These are phyloP conservation scores for Termitomyces sp. DNA, from an alignment of 768 basidiomycete genomes.

Conservation along the genomic window DNA sequence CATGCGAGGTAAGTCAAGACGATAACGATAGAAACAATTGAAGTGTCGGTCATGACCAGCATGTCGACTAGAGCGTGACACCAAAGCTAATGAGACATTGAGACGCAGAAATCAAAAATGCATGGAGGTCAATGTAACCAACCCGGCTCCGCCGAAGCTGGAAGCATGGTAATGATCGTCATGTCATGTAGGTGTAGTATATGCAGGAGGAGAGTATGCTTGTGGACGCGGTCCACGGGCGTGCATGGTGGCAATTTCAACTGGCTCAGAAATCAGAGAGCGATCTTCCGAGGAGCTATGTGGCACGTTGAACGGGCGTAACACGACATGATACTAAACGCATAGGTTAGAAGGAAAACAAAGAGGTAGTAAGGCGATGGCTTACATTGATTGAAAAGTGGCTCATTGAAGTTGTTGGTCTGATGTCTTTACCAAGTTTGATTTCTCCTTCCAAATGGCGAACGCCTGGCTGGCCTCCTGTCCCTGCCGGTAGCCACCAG, in stretches of 20 bases:
- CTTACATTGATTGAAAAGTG: constrained; percentile 48
- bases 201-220: constrained; percentile 47
- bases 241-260: constrained; percentile 48
- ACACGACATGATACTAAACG: constrained; percentile 38
- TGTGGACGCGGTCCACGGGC: constrained; percentile 43
- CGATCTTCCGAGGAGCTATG: constrained; percentile 31
- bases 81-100: background rate
- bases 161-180: constrained; percentile 22
- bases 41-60: constrained; percentile 14
- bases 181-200: constrained; percentile 29
- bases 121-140: background rate
- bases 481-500: constrained; percentile 41
- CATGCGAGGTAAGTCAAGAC: constrained; percentile 3
- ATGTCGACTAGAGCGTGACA: constrained; percentile 7
- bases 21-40: constrained; percentile 11
- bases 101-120: background rate
- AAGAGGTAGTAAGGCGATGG: background rate
- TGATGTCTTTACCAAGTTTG: constrained; percentile 42
- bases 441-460: constrained; percentile 51
- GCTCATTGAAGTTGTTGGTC: constrained; percentile 44
- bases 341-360: constrained; percentile 1
- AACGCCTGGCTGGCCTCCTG: constrained; percentile 21
- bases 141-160: constrained; percentile 7
- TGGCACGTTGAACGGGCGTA: constrained; percentile 38
- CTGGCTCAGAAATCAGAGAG: constrained; percentile 40